These are phyloP conservation scores for Phytophthora colocasiae DNA, from an alignment of 352 stramenopile genomes.

Conservation along the genomic window DNA sequence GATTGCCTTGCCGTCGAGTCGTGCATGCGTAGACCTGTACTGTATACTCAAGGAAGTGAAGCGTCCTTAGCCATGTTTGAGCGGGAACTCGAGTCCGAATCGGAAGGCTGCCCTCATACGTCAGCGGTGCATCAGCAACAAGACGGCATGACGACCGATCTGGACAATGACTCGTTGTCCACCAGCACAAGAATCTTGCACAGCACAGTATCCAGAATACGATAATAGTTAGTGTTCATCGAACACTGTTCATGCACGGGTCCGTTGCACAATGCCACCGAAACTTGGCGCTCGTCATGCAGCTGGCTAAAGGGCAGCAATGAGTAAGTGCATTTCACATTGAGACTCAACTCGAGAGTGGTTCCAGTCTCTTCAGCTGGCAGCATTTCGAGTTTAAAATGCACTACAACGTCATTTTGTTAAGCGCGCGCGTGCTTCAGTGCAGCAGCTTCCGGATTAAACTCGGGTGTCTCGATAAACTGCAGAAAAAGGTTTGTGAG, in stretches of 20 bases:
- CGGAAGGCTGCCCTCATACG: background rate
- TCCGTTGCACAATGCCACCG: too few relatives aligned
- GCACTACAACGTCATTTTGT: conserved; percentile 2
- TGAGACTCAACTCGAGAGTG: too few relatives aligned
- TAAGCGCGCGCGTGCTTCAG: conserved; percentile 45
- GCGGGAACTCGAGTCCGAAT: background rate
- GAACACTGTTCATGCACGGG: too few relatives aligned
- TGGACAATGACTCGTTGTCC: background rate
- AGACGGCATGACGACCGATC: conserved; percentile 15
- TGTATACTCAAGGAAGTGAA: conserved; percentile 10
- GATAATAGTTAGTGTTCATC: too few relatives aligned
- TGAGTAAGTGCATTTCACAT: too few relatives aligned
- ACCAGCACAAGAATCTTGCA: background rate
- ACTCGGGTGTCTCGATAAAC: conserved; percentile 94
- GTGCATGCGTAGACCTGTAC: background rate
- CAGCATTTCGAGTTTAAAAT: too few relatives aligned
- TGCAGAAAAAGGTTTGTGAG: conserved; percentile 91
- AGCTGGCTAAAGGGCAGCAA: too few relatives aligned
- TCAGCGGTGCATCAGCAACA: background rate
- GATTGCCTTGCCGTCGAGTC: background rate
- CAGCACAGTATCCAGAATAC: background rate
- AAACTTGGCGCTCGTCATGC: too few relatives aligned
- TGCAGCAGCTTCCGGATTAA: conserved; percentile 90
- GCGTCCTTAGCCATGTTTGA: conserved; percentile 2
- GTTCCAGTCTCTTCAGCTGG: too few relatives aligned